phyloP scores from a whole-genome alignment of 345 rosid species.

The Eucalyptus sp. region DNA sequence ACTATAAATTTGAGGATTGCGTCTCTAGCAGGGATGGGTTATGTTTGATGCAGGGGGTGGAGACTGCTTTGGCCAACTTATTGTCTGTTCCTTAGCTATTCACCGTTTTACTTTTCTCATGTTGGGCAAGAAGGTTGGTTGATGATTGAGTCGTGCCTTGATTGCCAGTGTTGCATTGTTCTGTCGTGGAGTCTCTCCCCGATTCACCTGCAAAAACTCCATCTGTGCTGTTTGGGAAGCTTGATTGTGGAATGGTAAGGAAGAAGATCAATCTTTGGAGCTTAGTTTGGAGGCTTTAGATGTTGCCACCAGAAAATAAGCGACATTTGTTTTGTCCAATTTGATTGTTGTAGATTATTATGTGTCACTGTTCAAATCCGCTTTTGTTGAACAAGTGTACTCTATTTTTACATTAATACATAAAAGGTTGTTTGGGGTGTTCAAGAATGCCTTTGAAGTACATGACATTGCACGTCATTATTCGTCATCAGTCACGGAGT shows the following conservation, averaged over 20 bases:
- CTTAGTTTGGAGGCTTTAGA: not conserved
- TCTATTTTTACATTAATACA: not conserved
- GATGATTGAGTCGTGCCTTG: fast-evolving
- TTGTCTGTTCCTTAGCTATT: not conserved
- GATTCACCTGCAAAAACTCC: not conserved
- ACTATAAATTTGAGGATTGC: not conserved
- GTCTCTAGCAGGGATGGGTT: not conserved
- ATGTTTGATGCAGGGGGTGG: not conserved
- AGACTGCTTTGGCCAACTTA: not conserved
- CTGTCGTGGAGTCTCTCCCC: fast-evolving
- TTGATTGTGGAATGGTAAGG: not conserved
- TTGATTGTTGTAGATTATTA: not conserved
- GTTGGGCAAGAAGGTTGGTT: not conserved
- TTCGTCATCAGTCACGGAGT: not conserved
- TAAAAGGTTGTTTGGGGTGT: not conserved
- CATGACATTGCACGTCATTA: too few species aligned
- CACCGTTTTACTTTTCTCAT: not conserved
- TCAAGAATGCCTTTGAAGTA: not conserved
- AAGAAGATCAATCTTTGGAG: not conserved
- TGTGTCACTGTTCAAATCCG: not conserved
- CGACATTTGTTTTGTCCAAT: not conserved
- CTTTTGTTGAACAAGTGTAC: not conserved
- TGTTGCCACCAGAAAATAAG: not conserved
- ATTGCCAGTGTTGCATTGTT: fast-evolving
- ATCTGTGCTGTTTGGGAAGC: not conserved